phyloP scores from a whole-genome alignment of 1,139 yeast genomes.

The Candida frijolesensis region DNA sequence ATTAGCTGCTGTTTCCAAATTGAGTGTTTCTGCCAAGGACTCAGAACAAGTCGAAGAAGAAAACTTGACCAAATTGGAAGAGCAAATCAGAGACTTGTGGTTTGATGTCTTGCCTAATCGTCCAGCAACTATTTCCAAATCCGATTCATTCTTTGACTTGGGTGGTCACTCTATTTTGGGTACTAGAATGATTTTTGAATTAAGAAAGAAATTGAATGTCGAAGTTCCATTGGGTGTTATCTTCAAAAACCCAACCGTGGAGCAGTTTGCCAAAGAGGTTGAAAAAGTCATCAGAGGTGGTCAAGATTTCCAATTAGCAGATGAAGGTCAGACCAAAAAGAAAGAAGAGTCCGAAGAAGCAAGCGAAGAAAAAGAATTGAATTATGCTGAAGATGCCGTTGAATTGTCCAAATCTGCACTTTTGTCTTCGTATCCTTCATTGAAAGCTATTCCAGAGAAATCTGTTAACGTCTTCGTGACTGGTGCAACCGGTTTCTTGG shows the following conservation, averaged over 20 bases:
- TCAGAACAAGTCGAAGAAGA: constrained; percentile 36
- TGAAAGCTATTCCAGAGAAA: constrained; percentile 30
- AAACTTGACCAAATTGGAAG: constrained; percentile 62
- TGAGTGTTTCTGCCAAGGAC: constrained; percentile 33
- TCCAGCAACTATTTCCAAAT: constrained; percentile 74
- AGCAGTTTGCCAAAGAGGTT: constrained; percentile 74
- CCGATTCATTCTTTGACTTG: constrained; percentile 91
- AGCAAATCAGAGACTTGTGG: constrained; percentile 80
- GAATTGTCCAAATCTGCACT: constrained; percentile 52
- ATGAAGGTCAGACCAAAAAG: constrained; percentile 21
- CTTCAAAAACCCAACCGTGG: constrained; percentile 85
- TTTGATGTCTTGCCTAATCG: constrained; percentile 78
- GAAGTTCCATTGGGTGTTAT: constrained; percentile 90
- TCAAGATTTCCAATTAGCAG: constrained; percentile 47
- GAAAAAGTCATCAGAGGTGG: constrained; percentile 55
- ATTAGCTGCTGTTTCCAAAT: constrained; percentile 64
- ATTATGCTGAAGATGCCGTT: constrained; percentile 78
- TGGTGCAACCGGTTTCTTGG: constrained; percentile 96
- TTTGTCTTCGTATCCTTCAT: constrained; percentile 36
- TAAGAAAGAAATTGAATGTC: constrained; percentile 73
- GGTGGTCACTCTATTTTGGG: constrained; percentile 98
- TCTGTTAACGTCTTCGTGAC: constrained; percentile 78
- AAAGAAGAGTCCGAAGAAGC: constrained; percentile 16
- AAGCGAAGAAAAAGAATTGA: constrained; percentile 31
- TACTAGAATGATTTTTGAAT: constrained; percentile 92